Evolutionary conservation across 1,284 basidiomycete species (phyloP).

Genomic region (Termitomyces sp.): DNA sequence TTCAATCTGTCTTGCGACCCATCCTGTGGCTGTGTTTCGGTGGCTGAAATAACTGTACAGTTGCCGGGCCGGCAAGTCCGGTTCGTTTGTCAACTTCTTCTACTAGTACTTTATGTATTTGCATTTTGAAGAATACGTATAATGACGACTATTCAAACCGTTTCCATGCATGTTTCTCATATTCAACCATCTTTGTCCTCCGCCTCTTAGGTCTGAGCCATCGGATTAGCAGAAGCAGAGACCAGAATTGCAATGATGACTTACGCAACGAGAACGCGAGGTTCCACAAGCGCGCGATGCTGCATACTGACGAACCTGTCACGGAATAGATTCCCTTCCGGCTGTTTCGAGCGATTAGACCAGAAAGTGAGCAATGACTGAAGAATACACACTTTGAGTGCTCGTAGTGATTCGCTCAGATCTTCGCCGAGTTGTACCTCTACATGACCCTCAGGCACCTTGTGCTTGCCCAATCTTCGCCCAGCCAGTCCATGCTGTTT

Average conservation of each 20-base stretch:
- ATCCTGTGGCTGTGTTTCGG: conserved; percentile 17
- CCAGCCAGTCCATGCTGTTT: conserved; percentile 56
- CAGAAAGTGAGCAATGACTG: conserved; percentile 1
- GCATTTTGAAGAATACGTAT: not conserved
- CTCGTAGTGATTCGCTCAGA: conserved; percentile 80
- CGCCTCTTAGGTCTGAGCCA: conserved; percentile 57
- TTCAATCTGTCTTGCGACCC: not conserved
- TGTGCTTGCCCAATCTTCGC: conserved; percentile 71
- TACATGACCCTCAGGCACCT: conserved; percentile 64
- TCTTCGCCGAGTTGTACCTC: conserved; percentile 93
- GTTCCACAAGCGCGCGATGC: conserved; percentile 73
- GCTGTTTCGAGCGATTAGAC: conserved; percentile 40
- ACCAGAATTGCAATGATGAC: conserved; percentile 29
- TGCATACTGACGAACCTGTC: conserved; percentile 85
- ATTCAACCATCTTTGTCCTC: conserved; percentile 60
- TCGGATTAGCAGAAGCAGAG: conserved; percentile 9
- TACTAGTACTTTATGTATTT: too few relatives aligned
- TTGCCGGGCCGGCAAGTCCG: conserved; percentile 1
- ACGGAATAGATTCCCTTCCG: conserved; percentile 90
- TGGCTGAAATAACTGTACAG: conserved; percentile 20
- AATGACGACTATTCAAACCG: conserved; percentile 49
- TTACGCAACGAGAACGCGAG: conserved; percentile 68
- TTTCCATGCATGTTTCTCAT: conserved; percentile 90
- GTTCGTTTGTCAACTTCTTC: not conserved
- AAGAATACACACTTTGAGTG: conserved; percentile 65